Evolutionary conservation across 495 filamentous ascomycete species (phyloP), one percentile per base, ranked within the genome.

Genomic region (Penicillium subrubescens): DNA sequence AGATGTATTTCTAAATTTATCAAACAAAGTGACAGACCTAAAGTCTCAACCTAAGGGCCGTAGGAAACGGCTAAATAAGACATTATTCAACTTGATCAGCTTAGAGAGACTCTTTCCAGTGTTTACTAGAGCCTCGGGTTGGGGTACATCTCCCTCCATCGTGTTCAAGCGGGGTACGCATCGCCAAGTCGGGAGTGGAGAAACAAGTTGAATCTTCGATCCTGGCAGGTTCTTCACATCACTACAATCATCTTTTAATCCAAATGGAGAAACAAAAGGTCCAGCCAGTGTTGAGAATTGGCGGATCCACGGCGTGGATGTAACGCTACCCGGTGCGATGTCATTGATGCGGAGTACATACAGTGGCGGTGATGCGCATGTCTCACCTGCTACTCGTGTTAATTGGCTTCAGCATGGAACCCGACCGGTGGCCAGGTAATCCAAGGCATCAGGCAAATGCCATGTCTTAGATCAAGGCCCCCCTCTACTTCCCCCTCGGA

Each of bases 321-420:
- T 65, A 71, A 69, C 67, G 58, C 67, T 71, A 67, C 34, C 55
- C 52, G 5, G 31, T 8, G 31, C 31, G 31, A 33, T 33, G 31
- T 33, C 31, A 7, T 69, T 57, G 53, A 70, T 67, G 67, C 62
- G 62, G 59, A 62, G 60, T 63, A 59, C 25, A 60, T 61, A 31
- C 34, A 56, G 41, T 63, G 59, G 64, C 61, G 39, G 50, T 63
- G 64, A 72, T 72, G 70, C 61, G 63, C 57, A 72, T 72, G 70
- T 72, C 67, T 72, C 65, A 72, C 60, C 64, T 64, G 35, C 57
- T 25, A 66, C 60, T 53, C 31, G 37, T 50, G 33, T 64, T 63
- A 33, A 67, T 71, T 69, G 69, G 69, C 50, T 51, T 43, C 33
- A 53, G 46, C 33, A 57, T 12, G 2, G 48, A 62, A 21, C 39